Evolutionary conservation across 176 grass and related monocot species (phyloP), one percentile per base, ranked within the genome.

Genomic region (Aegilops sharonensis): DNA sequence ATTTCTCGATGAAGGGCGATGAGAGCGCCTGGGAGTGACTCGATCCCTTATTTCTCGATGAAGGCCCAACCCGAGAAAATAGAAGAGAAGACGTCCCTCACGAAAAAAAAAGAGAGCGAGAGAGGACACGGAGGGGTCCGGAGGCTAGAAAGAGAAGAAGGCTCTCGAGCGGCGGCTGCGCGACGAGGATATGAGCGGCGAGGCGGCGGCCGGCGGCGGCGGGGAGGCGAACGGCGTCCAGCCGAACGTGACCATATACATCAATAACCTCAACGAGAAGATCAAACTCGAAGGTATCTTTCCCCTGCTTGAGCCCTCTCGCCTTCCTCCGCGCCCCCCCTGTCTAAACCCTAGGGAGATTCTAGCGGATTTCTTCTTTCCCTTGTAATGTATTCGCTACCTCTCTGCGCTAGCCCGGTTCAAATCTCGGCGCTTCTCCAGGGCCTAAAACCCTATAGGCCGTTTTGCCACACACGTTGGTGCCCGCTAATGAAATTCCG

Each of bases 181-280:
- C 59, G 31, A 83, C 25, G 82, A 80, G 50, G 78, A 89, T 72
- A 99, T 99, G 97, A 87, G 90, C 90, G 88, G 77, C 73, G 97
- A 91, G 85, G 37, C 21, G 80, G 78, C 21, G 74, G 72, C 21
- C 3, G 78, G 50, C 43, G 84, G 64, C 68, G 89, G 84, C 30
- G 89, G 81, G 68, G 97, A 90, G 11, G 78, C 82, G 35, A 86
- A 81, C 25, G 91, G 88, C 62, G 4, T 76, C 36, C 60, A 78
- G 35, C 37, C 94, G 36, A 99, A 96, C 85, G 90, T 90, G 69
- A 99, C 97, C 27, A 94, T 99, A 82, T 99, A 99, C 87, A 99
- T 99, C 90, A 99, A 99, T 85, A 99, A 99, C 62, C 87, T 99
- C 84, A 96, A 99, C 83, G 97, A 99, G 83, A 99, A 96, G 79